Percentiles rank a stretch among this genome's conserved stretches.
Evolutionary conservation across 306 rosid species (phyloP).

Genomic region (Elaeagnus macrophylla): DNA sequence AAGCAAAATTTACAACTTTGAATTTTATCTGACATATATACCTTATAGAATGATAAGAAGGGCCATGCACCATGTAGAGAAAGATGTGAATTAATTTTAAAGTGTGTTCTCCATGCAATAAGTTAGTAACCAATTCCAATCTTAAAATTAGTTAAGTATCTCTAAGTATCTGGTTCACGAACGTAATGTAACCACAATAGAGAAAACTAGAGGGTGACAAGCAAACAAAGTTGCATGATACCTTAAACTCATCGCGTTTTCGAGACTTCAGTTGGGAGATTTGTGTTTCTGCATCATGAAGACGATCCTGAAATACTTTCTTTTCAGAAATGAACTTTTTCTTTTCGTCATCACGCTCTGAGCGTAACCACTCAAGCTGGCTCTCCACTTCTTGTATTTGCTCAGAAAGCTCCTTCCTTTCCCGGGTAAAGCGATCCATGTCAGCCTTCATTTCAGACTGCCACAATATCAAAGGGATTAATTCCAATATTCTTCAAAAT

Average conservation of each 20-base stretch:
- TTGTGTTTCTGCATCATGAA: slow-evolving; percentile 88
- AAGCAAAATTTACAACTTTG: too few species aligned
- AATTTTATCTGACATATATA: not conserved
- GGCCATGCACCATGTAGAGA: too few species aligned
- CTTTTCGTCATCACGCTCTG: slow-evolving; percentile 88
- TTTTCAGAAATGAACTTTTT: slow-evolving; percentile 65
- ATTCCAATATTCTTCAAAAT: slow-evolving; percentile 8
- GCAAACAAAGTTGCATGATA: slow-evolving; percentile 11
- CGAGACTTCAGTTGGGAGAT: slow-evolving; percentile 79
- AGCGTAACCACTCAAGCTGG: slow-evolving; percentile 96
- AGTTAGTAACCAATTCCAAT: too few species aligned
- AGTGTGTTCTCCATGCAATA: too few species aligned
- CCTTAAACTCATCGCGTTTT: slow-evolving; percentile 95
- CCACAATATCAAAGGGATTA: slow-evolving; percentile 41
- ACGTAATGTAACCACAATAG: not conserved
- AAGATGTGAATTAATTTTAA: too few species aligned
- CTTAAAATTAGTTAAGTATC: too few species aligned
- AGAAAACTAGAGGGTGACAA: slow-evolving; percentile 1
- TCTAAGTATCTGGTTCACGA: too few species aligned
- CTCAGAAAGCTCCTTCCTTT: slow-evolving; percentile 77
- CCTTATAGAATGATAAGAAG: too few species aligned
- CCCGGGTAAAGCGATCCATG: slow-evolving; percentile 72
- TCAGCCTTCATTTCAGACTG: slow-evolving; percentile 94
- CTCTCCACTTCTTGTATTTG: slow-evolving; percentile 81
- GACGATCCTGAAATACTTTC: slow-evolving; percentile 83